Evolutionary conservation across 2,329 filamentous ascomycete genomes (phyloP), one percentile per base, ranked within the genome.

Genomic region (Phaeosphaeria sp.): DNA sequence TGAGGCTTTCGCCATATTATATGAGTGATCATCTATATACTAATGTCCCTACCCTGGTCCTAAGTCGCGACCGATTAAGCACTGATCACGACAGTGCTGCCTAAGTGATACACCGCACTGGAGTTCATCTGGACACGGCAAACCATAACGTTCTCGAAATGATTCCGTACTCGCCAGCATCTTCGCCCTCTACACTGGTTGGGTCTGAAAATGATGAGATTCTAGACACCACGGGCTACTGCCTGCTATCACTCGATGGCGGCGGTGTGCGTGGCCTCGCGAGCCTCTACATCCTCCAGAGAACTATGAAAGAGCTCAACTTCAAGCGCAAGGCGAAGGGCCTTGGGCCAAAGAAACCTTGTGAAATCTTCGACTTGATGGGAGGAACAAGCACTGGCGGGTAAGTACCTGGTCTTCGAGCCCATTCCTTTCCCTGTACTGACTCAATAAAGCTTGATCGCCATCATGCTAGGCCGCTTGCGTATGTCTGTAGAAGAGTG

Each of bases 181-280:
- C 27, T 13, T 42, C 33, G 30, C 20, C 47, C 6, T 39, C 30
- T 6, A 50, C 33, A 17, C n/a, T 25, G 18, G 47, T 21, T 2
- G 18, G 3, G 11, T 22, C 20, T n/a, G 33, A 39, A 22, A 10
- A 2, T 2, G 20, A 39, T 22, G 20, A 39, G 36, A n/a, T 50
- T 13, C 50, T 62, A 10, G 61, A 64, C 33, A 62, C 56, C 23
- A 64, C 59, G n/a, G 65, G 65, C 1, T 60, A 58, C 43, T 69
- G 47, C 18, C 20, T 50, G 30, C 15, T 50, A 30, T 50, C 47
- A 13, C 36, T 50, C n/a, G 66, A 72, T 48, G 66, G 67, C 30
- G 68, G 68, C 6, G 68, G 68, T 22, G 66, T 72, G 17, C 62
- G 68, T 11, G 68, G 68, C 1, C 59, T 70, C n/a, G 65, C 67